These are phyloP conservation scores for Lophiotrema nucula DNA, from an alignment of 495 filamentous ascomycete species.

Conservation along the genomic window DNA sequence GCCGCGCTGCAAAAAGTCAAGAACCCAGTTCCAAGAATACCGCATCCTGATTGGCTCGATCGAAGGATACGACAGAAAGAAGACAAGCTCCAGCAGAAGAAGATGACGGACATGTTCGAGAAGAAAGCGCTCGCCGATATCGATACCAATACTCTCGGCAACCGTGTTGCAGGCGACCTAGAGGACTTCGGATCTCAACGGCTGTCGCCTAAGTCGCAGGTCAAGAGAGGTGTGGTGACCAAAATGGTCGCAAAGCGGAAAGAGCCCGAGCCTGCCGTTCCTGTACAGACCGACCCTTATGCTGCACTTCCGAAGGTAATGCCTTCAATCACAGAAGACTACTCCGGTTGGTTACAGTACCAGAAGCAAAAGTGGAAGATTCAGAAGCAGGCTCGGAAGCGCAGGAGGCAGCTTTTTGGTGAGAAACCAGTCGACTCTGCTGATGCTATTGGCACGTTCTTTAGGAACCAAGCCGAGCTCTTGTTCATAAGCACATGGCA, in stretches of 20 bases:
- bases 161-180: constrained; percentile 64
- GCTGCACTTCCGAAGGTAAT: constrained; percentile 79
- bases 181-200: constrained; percentile 76
- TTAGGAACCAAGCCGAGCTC: constrained; percentile 85
- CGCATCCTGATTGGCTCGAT: constrained; percentile 96
- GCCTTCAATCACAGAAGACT: constrained; percentile 84
- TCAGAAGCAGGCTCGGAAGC: constrained; percentile 85
- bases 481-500: constrained; percentile 93
- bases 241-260: constrained; percentile 80
- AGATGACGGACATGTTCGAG: constrained; percentile 92
- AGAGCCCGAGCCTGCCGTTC: constrained; percentile 55
- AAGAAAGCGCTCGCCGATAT: constrained; percentile 71
- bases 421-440: constrained; percentile 67
- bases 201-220: constrained; percentile 54
- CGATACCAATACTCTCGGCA: constrained; percentile 63
- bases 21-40: constrained; percentile 89
- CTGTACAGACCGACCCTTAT: constrained; percentile 70
- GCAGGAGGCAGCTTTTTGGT: constrained; percentile 88
- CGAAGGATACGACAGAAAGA: constrained; percentile 90
- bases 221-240: constrained; percentile 63
- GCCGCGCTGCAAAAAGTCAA: constrained; percentile 91
- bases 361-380: constrained; percentile 99
- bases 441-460: constrained; percentile 79
- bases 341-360: constrained; percentile 84
- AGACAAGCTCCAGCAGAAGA: constrained; percentile 96